Percentiles rank a stretch among this genome's conserved stretches.
Evolutionary conservation across 306 rosid genomes (phyloP).

Genomic region (Geum urbanum): DNA sequence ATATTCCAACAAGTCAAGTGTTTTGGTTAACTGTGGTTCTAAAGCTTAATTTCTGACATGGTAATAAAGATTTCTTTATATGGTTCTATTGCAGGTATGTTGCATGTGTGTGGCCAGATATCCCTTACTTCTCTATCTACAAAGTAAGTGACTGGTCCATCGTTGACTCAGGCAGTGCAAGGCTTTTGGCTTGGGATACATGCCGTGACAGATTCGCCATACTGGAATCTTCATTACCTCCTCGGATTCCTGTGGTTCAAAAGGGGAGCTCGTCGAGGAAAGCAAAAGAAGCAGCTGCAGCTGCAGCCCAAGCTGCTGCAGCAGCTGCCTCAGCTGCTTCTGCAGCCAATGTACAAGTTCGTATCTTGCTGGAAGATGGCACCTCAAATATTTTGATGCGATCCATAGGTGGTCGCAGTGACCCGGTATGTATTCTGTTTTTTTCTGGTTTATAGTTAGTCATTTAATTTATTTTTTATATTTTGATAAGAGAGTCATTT

Average conservation of each 20-base stretch:
- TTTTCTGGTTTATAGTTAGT: conserved; percentile 6
- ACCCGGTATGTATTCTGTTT: conserved; percentile 58
- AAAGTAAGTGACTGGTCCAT: conserved; percentile 95
- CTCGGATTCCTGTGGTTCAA: conserved; percentile 75
- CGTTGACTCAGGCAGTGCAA: conserved; percentile 98
- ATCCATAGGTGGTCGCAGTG: conserved; percentile 85
- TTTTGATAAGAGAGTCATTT: not conserved
- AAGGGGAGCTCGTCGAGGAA: conserved; percentile 86
- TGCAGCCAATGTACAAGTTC: conserved; percentile 95
- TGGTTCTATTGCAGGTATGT: conserved; percentile 72
- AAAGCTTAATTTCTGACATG: conserved; percentile 1
- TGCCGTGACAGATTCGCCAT: conserved; percentile 96
- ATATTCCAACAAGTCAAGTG: not conserved
- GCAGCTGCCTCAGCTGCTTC: conserved; percentile 98
- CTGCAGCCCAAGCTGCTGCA: conserved; percentile 96
- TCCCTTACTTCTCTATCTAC: conserved; percentile 94
- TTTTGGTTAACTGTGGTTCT: not conserved
- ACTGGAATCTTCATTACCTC: conserved; percentile 75
- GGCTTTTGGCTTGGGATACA: conserved; percentile 97
- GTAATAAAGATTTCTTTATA: not conserved
- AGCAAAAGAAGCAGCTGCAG: conserved; percentile 93
- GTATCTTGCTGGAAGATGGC: conserved; percentile 94
- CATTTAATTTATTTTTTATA: not conserved
- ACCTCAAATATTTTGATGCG: conserved; percentile 93
- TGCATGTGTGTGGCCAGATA: conserved; percentile 95